phyloP scores from a whole-genome alignment of 192 early-diverging fungal species.

The Gryganskiella cystojenkinii region DNA sequence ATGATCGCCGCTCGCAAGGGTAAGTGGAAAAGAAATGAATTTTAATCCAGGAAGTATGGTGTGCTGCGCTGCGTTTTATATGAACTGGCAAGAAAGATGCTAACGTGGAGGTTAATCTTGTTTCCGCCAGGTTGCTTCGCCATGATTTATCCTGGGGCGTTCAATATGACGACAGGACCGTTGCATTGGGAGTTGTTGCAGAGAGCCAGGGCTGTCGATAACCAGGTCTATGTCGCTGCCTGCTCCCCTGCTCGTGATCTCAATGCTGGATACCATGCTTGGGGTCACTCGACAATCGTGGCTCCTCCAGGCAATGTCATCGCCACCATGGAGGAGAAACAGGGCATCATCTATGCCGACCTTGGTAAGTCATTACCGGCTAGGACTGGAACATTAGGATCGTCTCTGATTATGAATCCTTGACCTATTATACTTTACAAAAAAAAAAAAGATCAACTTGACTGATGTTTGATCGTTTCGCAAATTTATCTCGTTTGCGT shows the following conservation, averaged over 20 bases:
- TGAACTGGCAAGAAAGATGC: too few species aligned
- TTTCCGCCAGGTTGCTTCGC: slow-evolving; percentile 71
- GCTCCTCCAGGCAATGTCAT: slow-evolving; percentile 68
- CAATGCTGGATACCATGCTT: slow-evolving; percentile 83
- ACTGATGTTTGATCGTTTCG: not conserved
- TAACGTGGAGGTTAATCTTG: too few species aligned
- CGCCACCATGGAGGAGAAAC: slow-evolving; percentile 73
- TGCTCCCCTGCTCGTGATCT: slow-evolving; percentile 95
- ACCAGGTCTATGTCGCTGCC: slow-evolving; percentile 93
- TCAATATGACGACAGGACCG: slow-evolving; percentile 96
- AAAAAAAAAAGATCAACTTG: too few species aligned
- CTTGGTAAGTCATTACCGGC: slow-evolving; percentile 65
- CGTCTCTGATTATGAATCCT: too few species aligned
- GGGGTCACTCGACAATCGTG: slow-evolving; percentile 94
- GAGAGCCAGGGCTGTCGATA: slow-evolving; percentile 85
- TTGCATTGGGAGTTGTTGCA: slow-evolving; percentile 89
- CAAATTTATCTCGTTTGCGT: too few species aligned
- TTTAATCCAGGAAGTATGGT: too few species aligned
- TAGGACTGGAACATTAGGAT: too few species aligned
- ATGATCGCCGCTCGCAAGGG: slow-evolving; percentile 89
- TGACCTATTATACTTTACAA: too few species aligned
- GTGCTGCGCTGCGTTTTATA: too few species aligned
- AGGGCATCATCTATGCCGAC: slow-evolving; percentile 86
- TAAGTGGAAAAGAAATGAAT: too few species aligned
- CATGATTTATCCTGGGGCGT: slow-evolving; percentile 98